Evolutionary conservation across 176 grass and related monocot genomes (phyloP).

Genomic region (Carex pumila): DNA sequence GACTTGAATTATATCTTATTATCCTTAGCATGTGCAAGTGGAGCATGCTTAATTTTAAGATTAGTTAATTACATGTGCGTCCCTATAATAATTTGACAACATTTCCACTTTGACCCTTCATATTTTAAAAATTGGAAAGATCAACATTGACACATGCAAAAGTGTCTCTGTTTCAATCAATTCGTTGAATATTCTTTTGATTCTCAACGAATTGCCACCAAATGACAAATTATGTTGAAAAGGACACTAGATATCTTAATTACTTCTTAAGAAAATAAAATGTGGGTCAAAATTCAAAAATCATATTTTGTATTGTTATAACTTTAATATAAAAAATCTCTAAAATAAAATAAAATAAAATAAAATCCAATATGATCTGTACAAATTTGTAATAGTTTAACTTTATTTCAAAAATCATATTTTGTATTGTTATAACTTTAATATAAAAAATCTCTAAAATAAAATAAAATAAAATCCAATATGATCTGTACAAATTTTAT

Average conservation of each 20-base stretch:
- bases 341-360: background rate
- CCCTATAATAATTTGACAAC: background rate
- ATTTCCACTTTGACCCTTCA: background rate
- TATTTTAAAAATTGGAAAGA: background rate
- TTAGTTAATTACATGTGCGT: background rate
- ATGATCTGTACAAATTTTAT: too few relatives aligned
- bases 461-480: background rate
- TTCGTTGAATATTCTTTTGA: constrained; percentile 2
- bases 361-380: too few relatives aligned
- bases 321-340: background rate
- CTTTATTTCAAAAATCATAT: background rate
- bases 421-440: too few relatives aligned
- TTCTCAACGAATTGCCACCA: background rate
- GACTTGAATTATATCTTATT: background rate
- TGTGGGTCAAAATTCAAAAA: background rate
- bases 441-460: background rate
- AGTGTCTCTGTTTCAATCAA: background rate
- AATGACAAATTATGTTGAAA: background rate
- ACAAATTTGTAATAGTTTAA: too few relatives aligned
- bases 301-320: background rate
- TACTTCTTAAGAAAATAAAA: background rate
- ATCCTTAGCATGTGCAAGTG: background rate
- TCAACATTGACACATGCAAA: background rate
- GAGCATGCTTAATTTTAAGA: background rate
- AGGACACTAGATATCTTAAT: background rate